Evolutionary conservation across 176 grass and related monocot genomes (phyloP).

Genomic region (Aechmea fasciata): DNA sequence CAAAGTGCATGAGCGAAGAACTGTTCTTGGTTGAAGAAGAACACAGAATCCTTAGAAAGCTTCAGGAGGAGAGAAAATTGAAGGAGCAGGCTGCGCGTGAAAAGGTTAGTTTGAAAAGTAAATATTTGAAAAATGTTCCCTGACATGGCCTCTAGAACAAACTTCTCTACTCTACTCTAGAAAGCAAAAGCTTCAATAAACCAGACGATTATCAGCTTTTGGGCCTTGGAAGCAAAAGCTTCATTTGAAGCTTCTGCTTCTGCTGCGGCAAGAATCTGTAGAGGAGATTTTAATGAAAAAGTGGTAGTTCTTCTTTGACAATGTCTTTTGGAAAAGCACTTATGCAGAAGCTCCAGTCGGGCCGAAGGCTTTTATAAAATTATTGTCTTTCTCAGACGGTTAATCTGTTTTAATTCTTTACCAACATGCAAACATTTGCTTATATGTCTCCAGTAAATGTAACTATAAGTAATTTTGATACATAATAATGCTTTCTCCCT

Average conservation of each 20-base stretch:
- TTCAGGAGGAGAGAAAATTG: constrained; percentile 66
- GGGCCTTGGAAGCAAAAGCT: background rate
- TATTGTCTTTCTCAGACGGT: no score
- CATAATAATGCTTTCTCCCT: constrained; percentile 7
- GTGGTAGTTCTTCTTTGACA: no score
- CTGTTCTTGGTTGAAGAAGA: constrained; percentile 80
- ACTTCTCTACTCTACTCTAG: no score
- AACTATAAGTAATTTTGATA: constrained; percentile 4
- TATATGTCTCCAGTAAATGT: background rate
- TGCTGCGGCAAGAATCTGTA: background rate
- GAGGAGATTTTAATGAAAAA: no score
- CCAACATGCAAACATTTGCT: background rate
- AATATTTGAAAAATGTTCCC: background rate
- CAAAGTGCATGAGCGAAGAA: constrained; percentile 44
- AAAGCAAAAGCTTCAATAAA: no score
- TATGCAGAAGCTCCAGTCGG: no score
- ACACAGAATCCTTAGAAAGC: constrained; percentile 48
- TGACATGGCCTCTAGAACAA: no score
- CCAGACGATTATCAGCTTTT: no score
- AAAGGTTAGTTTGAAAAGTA: constrained; percentile 44
- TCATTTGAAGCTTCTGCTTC: background rate
- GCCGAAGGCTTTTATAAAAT: no score
- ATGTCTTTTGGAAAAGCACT: no score
- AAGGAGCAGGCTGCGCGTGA: constrained; percentile 39
- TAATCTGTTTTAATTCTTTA: background rate